Evolutionary conservation across 164 flowering plant genomes (phyloP).

Genomic region (Cinnamomum chago): DNA sequence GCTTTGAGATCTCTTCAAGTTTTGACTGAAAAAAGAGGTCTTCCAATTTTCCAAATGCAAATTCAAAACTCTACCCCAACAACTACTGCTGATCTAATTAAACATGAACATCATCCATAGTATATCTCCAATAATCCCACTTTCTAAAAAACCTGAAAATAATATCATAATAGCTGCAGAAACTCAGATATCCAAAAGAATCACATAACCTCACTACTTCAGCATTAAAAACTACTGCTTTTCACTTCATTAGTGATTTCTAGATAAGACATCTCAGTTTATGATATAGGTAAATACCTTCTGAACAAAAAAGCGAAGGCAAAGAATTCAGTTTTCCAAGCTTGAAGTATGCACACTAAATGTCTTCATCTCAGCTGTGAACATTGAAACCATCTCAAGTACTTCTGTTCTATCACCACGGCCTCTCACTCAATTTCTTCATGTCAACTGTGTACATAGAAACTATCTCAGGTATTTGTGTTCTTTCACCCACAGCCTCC

Average conservation of each 20-base stretch:
- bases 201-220: constrained; percentile 1
- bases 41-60: not conserved
- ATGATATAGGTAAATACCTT: constrained; percentile 29
- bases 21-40: not conserved
- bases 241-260: constrained; percentile 10
- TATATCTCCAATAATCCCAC: not conserved
- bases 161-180: not conserved
- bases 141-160: not conserved
- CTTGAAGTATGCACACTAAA: constrained; percentile 16
- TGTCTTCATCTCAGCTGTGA: constrained; percentile 19
- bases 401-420: not conserved
- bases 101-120: constrained; percentile 1
- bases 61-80: not conserved
- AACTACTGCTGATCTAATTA: not conserved
- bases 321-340: constrained; percentile 21
- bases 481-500: not conserved
- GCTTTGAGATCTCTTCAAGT: not conserved
- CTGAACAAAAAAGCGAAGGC: constrained; percentile 30
- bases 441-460: constrained; percentile 19
- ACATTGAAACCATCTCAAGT: constrained; percentile 12
- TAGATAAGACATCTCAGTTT: constrained; percentile 18
- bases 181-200: not conserved
- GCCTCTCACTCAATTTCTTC: constrained; percentile 11
- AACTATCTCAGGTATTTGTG: constrained; percentile 10
- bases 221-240: constrained; percentile 11